Evolutionary conservation across 441 rosid species (phyloP), one percentile per base, ranked within the genome.

Genomic region (Flueggea neowawraea): DNA sequence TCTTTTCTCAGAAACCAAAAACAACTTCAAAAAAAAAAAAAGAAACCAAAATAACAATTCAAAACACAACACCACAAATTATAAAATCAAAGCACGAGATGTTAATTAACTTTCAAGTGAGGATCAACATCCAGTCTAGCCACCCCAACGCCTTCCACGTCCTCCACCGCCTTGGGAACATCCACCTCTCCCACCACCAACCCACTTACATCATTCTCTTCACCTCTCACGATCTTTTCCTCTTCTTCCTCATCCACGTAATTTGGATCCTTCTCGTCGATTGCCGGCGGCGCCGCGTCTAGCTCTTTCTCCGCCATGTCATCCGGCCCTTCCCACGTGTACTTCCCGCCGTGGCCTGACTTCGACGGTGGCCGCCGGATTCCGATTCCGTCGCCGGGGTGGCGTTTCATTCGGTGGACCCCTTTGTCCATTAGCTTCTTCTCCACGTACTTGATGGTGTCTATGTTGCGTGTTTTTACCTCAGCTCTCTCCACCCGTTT

Each of bases 281-380:
- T 75, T 16, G 92, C 91, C 10, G 85, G 69, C 3, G 95, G 89
- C 39, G 48, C 70, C n/a, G n/a, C n/a, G 2, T 61, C 67, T 69
- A 89, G 61, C 84, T 86, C 91, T 44, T 65, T 80, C 16, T 80
- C 90, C 60, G 69, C 79, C 62, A 63, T 0, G 47, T 68, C 82
- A 16, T 32, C 78, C 0, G 95, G 86, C 1, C 96, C 97, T 54
- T 90, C 94, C 94, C 98, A 88, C n/a, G 94, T 90, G 82, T 73
- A 92, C 75, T 90, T 88, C 8, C 98, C 94, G 0, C 94, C 96
- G 69, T 64, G 96, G 32, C 98, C 94, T 0, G 87, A 83, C 72
- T 90, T 92, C 0, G 86, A 76, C 6, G 98, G 88, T 3, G 77
- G 89, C 12, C 54, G 71, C 8, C 73, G 66, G 10, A 92, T 75